Evolutionary conservation across 2,329 filamentous ascomycete genomes (phyloP).

Genomic region (Aspergillus udagawae): DNA sequence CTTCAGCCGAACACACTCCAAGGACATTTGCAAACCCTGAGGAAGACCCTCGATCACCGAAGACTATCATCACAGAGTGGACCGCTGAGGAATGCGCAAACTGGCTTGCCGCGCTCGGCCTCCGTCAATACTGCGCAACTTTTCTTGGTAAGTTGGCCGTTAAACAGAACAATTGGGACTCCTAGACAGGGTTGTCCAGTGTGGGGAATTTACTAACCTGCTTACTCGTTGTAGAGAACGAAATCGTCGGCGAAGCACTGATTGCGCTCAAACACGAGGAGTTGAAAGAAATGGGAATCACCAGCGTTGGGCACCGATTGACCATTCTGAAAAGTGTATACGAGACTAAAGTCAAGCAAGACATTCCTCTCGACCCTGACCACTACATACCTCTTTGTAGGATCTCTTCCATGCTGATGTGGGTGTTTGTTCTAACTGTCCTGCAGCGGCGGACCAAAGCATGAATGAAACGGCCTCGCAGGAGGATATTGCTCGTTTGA

Average conservation of each 20-base stretch:
- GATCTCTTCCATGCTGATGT: conserved; percentile 32
- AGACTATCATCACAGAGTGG: conserved; percentile 58
- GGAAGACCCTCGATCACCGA: conserved; percentile 52
- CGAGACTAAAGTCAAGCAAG: conserved; percentile 91
- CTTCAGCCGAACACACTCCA: conserved; percentile 59
- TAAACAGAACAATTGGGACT: conserved; percentile 4
- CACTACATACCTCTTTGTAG: conserved; percentile 90
- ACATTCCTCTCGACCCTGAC: conserved; percentile 84
- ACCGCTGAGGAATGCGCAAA: conserved; percentile 83
- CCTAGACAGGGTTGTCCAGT: not conserved
- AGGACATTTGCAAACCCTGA: conserved; percentile 54
- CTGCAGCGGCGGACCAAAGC: conserved; percentile 78
- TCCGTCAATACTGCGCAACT: conserved; percentile 75
- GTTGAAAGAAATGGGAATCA: conserved; percentile 89
- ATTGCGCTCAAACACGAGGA: conserved; percentile 87
- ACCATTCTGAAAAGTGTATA: conserved; percentile 95
- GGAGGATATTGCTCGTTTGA: conserved; percentile 87
- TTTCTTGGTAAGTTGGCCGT: conserved; percentile 68
- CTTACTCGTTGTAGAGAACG: conserved; percentile 64
- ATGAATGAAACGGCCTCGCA: conserved; percentile 84
- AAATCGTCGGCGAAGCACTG: conserved; percentile 87
- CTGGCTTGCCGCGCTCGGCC: conserved; percentile 74
- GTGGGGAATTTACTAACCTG: not conserved
- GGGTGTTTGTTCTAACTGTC: conserved; percentile 17
- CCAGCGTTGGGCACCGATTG: conserved; percentile 87